Evolutionary conservation across 805 yeast genomes (phyloP).

Genomic region (Teunomyces cretensis): DNA sequence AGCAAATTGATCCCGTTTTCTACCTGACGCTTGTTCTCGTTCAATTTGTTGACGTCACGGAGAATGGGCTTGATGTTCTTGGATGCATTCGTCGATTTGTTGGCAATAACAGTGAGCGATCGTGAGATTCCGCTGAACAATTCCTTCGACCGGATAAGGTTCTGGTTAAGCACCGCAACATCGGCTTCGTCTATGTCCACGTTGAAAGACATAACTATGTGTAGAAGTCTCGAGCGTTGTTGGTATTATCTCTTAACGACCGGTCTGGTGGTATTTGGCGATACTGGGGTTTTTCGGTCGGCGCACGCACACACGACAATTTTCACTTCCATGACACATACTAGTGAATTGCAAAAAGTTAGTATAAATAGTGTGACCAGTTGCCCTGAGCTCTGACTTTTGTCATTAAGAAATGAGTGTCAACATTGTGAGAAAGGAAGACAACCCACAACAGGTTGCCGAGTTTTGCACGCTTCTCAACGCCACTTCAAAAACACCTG

Average conservation of each 20-base stretch:
- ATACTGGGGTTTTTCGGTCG: no score
- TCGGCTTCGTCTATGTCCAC: conserved; percentile 75
- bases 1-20: conserved; percentile 52
- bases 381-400: no score
- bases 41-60: conserved; percentile 56
- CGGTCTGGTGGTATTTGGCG: no score
- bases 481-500: conserved; percentile 14
- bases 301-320: no score
- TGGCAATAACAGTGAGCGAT: conserved; percentile 54
- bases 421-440: neutral
- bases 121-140: conserved; percentile 55
- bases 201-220: conserved; percentile 10
- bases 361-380: no score
- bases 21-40: conserved; percentile 55
- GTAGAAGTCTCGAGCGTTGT: no score
- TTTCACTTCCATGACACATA: no score
- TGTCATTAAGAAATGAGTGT: neutral
- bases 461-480: conserved; percentile 21
- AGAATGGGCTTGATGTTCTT: conserved; percentile 70
- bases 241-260: no score
- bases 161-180: conserved; percentile 76
- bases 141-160: conserved; percentile 56
- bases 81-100: conserved; percentile 55
- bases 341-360: no score
- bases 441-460: conserved; percentile 9